Evolutionary conservation across 768 basidiomycete genomes (phyloP).

Genomic region (Steccherinum ochraceum): DNA sequence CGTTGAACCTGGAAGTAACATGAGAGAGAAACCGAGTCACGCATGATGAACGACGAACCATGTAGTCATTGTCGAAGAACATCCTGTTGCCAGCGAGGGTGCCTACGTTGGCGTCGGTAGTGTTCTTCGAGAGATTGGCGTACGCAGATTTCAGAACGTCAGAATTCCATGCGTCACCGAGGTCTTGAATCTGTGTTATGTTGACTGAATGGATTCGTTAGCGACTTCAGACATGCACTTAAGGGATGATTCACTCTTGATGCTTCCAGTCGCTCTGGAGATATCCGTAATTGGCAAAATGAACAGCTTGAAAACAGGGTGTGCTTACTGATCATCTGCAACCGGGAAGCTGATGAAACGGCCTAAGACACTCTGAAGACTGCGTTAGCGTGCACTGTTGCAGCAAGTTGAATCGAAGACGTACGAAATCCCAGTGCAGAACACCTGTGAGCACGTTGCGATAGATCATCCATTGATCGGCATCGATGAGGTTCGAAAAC

Average conservation of each 20-base stretch:
- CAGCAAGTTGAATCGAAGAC: conserved; percentile 19
- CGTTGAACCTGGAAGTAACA: conserved; percentile 55
- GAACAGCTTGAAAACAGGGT: conserved; percentile 3
- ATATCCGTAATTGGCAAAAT: neutral
- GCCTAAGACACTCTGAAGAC: conserved; percentile 48
- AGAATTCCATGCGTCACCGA: conserved; percentile 50
- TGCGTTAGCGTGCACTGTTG: neutral
- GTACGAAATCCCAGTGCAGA: conserved; percentile 68
- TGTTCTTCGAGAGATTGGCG: conserved; percentile 28
- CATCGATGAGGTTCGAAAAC: conserved; percentile 51
- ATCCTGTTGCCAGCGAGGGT: conserved; percentile 49
- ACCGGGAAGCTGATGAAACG: conserved; percentile 67
- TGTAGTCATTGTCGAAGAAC: conserved; percentile 66
- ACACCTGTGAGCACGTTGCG: conserved; percentile 48
- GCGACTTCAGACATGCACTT: neutral
- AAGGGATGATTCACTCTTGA: conserved; percentile 26
- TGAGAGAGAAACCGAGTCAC: neutral
- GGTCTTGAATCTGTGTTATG: conserved; percentile 39
- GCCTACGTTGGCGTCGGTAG: conserved; percentile 47
- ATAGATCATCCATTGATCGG: conserved; percentile 66
- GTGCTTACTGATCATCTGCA: conserved; percentile 36
- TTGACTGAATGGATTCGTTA: conserved; percentile 36
- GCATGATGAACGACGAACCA: conserved; percentile 38
- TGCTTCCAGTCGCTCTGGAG: conserved; percentile 46
- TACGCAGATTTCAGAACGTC: conserved; percentile 32